Evolutionary conservation across 805 yeast species (phyloP), one percentile per base, ranked within the genome.

Genomic region (Zygosaccharomyces pseudorouxii): DNA sequence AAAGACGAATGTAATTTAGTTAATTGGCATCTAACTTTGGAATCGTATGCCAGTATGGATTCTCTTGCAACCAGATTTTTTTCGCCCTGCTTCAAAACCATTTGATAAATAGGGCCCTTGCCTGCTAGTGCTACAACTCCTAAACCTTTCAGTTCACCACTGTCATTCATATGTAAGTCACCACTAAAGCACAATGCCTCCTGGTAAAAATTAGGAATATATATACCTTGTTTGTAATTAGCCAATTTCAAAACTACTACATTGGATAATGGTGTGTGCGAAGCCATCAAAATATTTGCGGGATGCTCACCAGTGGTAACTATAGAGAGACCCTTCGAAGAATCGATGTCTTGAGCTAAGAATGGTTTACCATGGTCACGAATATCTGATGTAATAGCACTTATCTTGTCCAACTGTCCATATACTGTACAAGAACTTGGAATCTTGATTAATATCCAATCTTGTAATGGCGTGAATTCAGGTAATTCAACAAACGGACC

Each of bases 71-170:
- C 53, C 27, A 62, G 47, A 27, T 63, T 52, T 2, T 52, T 30
- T 25, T 68, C 71, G 22, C 48, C 56, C 9, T 52, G 39, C 1
- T 51, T 54, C 27, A 67, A 46, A 1, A 38, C 33, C 19, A 68
- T 44, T 19, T 63, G 55, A 44, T 61, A 63, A 11, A 64, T 50
- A 4, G 69, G 68, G 1, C 64, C 64, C 10, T 55, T 36, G 2
- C 71, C 70, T n/a, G 53, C 58, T 8, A 69, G 46, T 12, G 67
- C 63, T 12, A 68, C 29, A 12, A 62, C 54, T 1, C 69, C 66
- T n/a, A 53, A 49, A 1, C 64, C 68, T 10, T 46, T 52, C 3
- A 62, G n/a, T 11, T 49, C 51, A n/a, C 54, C 53, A 7, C 40
- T 47, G 16, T 38, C 16, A 18, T 45, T 45, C 30, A 55, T 36